Percentiles rank a stretch among this genome's conserved stretches.
Conservation (phyloP, 306 rosid species). For the Trifolium pratense region DNA sequence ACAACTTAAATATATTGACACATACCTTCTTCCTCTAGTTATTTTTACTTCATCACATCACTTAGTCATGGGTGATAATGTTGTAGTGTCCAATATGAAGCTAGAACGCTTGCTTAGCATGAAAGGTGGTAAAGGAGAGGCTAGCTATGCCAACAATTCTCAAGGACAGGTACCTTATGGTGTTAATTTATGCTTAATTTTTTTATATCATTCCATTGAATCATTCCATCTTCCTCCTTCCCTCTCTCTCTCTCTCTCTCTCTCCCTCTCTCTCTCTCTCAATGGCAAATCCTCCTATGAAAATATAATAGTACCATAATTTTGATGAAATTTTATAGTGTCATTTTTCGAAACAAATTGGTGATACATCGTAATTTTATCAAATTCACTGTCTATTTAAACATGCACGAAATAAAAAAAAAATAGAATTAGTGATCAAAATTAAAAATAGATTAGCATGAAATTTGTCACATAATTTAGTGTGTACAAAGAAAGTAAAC, state of each 20-base stretch:
- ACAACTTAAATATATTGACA: not conserved
- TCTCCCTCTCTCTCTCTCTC: too few species aligned
- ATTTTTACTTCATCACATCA: not conserved
- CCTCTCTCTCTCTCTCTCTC: not conserved
- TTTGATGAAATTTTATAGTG: too few species aligned
- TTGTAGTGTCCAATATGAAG: slow-evolving; percentile 74
- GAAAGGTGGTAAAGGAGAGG: slow-evolving; percentile 98
- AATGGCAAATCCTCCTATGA: too few species aligned
- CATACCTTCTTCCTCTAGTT: slow-evolving; percentile 14
- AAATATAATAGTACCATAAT: too few species aligned
- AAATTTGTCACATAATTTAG: not conserved
- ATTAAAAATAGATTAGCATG: not conserved
- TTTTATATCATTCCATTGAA: not conserved
- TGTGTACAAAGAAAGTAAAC: too few species aligned
- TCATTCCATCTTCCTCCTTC: not conserved
- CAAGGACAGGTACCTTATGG: slow-evolving; percentile 63
- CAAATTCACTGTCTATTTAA: too few species aligned
- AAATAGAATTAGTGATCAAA: not conserved
- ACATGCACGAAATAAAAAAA: not conserved
- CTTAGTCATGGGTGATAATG: slow-evolving; percentile 60
- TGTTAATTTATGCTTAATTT: not conserved
- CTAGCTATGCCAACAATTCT: slow-evolving; percentile 95
- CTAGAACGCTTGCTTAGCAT: slow-evolving; percentile 85
- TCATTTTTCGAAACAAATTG: too few species aligned
- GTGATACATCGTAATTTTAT: too few species aligned